Evolutionary conservation across 2,329 filamentous ascomycete genomes (phyloP), one percentile per base, ranked within the genome.

Genomic region (Penicillium janthinellum): DNA sequence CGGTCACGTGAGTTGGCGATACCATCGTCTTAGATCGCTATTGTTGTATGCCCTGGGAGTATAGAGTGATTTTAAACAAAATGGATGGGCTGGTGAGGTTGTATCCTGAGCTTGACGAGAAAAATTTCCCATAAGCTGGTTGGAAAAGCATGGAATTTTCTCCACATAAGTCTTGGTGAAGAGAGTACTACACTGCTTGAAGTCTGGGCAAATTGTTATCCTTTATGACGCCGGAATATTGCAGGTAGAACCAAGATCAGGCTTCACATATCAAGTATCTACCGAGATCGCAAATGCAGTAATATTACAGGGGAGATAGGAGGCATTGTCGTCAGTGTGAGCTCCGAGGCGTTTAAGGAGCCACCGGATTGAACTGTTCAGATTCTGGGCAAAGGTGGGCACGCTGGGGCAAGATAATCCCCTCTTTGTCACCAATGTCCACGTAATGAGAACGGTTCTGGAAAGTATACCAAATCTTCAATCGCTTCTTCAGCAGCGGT

Each of bases 401-500:
- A 38, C 76, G 74, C 71, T 77, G 75, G 10, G 78, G 78, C 59
- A 76, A 77, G 6, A 67, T 60, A 45, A 79, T 52, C 37, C 68
- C 71, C 58, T 79, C 75, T 14, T 68, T 67, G 52, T 78, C 77
- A 22, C 59, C 62, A 14, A 71, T 72, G 58, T 79, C 76, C 44
- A 75, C 72, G 20, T 72, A 71, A 64, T 79, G 77, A 31, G 74
- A 72, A 44, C 66, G 70, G 2, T 73, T 73, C 44, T 70, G 70
- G 65, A 78, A 80, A n/a, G 47, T 68, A 61, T 80, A 80, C 73
- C 76, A 74, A 47, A 80, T 71, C 62, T 69, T 75, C 61, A 80
- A 59, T 20, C 60, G 70, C 63, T 80, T 80, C 17, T 74, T 72
- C 39, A 73, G 61, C 20, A 79, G 68, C 28, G 78, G 78, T 5